These are phyloP conservation scores for Rhizopogon vesiculosus DNA, from an alignment of 768 basidiomycete species.

Conservation along the genomic window DNA sequence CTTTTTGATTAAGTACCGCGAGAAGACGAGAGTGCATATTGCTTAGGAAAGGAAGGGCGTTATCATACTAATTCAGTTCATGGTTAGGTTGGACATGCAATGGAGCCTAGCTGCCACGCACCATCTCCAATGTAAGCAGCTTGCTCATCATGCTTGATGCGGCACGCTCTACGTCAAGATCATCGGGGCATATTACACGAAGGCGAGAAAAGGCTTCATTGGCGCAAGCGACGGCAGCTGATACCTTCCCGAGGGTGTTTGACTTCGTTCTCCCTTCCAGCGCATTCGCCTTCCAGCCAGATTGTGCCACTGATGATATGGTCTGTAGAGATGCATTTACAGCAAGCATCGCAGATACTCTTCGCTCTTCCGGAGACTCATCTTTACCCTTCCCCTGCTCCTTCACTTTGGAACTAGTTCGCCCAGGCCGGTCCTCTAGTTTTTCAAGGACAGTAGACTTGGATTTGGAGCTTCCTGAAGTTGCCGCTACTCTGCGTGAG, in stretches of 20 bases:
- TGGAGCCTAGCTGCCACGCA: constrained; percentile 31
- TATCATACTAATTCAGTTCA: constrained; percentile 41
- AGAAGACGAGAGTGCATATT: constrained; percentile 43
- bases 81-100: background rate
- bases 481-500: background rate
- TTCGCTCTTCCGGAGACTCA: constrained; percentile 29
- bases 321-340: constrained; percentile 61
- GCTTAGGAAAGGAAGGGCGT: constrained; percentile 39
- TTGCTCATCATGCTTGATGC: constrained; percentile 66
- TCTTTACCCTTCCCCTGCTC: background rate
- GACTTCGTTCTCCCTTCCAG: constrained; percentile 20
- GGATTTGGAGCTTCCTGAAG: background rate
- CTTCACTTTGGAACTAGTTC: background rate
- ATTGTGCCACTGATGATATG: constrained; percentile 46
- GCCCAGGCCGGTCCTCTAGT: background rate
- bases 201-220: constrained; percentile 42
- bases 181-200: constrained; percentile 37
- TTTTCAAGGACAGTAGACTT: background rate
- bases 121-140: constrained; percentile 65
- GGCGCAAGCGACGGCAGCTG: constrained; percentile 31
- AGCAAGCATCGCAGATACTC: constrained; percentile 50
- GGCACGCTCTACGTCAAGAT: constrained; percentile 69
- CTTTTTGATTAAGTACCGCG: background rate
- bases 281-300: constrained; percentile 51
- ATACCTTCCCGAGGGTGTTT: constrained; percentile 28